Evolutionary conservation across 495 filamentous ascomycete species (phyloP).

Genomic region (Penicillium atrosanguineum): DNA sequence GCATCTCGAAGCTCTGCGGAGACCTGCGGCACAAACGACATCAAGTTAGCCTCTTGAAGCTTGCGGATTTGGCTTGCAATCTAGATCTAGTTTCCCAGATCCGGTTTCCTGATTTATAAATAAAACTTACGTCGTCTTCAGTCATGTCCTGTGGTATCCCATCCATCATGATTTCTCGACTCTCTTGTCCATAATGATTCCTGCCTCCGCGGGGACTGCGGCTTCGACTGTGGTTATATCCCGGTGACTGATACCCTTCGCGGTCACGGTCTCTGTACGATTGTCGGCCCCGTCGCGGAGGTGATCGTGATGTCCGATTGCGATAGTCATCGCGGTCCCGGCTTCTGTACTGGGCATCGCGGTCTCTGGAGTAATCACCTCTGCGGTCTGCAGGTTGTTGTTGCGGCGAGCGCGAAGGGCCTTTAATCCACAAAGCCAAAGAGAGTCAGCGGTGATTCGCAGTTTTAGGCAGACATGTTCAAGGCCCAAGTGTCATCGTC

Average conservation of each 20-base stretch:
- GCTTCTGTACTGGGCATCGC: conserved; percentile 33
- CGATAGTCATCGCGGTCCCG: conserved; percentile 43
- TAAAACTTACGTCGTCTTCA: conserved; percentile 55
- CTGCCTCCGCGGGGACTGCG: conserved; percentile 41
- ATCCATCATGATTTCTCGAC: conserved; percentile 61
- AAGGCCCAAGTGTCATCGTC: conserved; percentile 21
- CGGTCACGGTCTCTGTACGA: conserved; percentile 55
- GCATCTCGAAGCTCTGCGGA: conserved; percentile 57
- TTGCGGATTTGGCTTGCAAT: background rate
- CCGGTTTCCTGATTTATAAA: background rate
- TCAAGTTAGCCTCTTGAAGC: background rate
- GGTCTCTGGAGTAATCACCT: conserved; percentile 34
- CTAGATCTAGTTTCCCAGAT: background rate
- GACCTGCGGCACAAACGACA: conserved; percentile 47
- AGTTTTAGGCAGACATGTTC: conserved; percentile 3
- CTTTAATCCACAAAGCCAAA: conserved; percentile 24
- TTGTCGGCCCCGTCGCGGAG: conserved; percentile 36
- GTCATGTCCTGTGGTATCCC: conserved; percentile 56
- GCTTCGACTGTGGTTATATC: conserved; percentile 43
- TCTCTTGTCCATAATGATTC: conserved; percentile 49
- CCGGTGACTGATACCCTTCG: conserved; percentile 53
- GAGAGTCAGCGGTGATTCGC: conserved; percentile 26
- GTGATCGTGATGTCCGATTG: conserved; percentile 37
- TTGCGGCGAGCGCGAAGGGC: conserved; percentile 38
- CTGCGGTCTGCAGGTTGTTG: conserved; percentile 41